These are phyloP conservation scores for Phaffomyces antillensis DNA, from an alignment of 805 yeast species.

Conservation along the genomic window DNA sequence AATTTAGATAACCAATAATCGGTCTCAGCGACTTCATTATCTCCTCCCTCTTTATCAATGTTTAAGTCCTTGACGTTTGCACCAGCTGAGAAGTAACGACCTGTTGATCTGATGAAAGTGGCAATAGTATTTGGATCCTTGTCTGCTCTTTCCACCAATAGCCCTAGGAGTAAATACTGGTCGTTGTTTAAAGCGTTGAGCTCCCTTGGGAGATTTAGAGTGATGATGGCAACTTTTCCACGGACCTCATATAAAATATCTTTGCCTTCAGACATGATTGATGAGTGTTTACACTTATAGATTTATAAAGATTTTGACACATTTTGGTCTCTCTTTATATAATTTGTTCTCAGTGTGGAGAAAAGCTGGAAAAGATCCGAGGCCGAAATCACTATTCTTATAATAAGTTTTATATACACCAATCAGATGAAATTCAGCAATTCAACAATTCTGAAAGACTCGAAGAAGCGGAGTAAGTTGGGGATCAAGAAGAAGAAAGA, in stretches of 20 bases:
- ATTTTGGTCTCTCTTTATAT: no score
- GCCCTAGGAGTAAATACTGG: slow-evolving; percentile 57
- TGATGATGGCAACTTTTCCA: slow-evolving; percentile 52
- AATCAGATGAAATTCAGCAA: no score
- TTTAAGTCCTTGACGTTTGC: slow-evolving; percentile 51
- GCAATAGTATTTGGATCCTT: slow-evolving; percentile 50
- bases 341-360: no score
- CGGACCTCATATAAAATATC: slow-evolving; percentile 27
- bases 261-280: slow-evolving; percentile 12
- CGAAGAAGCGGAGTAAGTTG: no score
- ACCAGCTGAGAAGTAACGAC: slow-evolving; percentile 78
- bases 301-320: no score
- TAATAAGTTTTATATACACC: no score
- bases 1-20: slow-evolving; percentile 48
- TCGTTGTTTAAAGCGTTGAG: slow-evolving; percentile 62
- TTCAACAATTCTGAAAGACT: no score
- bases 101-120: slow-evolving; percentile 64
- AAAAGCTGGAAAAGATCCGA: no score
- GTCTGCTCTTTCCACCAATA: slow-evolving; percentile 55
- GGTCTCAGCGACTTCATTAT: slow-evolving; percentile 19
- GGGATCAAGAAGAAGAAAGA: no score
- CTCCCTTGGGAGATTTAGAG: slow-evolving; percentile 51
- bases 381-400: no score
- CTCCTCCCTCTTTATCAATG: slow-evolving; percentile 6
- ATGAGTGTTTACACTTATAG: no score